Evolutionary conservation across 2,329 filamentous ascomycete genomes (phyloP).

Genomic region (Epichloe aotearoae): DNA sequence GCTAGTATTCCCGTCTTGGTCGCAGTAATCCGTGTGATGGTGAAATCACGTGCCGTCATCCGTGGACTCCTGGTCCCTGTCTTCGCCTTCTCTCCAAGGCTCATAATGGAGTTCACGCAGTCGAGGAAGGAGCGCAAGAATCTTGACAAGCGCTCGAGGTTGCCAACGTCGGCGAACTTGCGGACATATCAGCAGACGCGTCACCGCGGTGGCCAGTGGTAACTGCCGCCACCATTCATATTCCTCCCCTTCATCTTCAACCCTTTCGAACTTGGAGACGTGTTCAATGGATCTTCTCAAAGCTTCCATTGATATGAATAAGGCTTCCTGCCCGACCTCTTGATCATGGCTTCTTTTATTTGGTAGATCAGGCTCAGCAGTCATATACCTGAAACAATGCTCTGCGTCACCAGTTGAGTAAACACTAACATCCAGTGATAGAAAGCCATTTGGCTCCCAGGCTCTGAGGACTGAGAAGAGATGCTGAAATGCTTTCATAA

Average conservation of each 20-base stretch:
- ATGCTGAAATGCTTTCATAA: slow-evolving; percentile 16
- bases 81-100: slow-evolving; percentile 7
- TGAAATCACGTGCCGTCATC: slow-evolving; percentile 15
- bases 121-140: slow-evolving; percentile 21
- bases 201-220: slow-evolving; percentile 20
- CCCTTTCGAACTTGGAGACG: too few species aligned
- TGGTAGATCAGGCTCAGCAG: slow-evolving; percentile 12
- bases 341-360: slow-evolving; percentile 12
- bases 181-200: slow-evolving; percentile 21
- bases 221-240: slow-evolving; percentile 21
- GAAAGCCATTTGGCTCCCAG: slow-evolving; percentile 19
- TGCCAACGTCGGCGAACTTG: slow-evolving; percentile 25
- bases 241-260: background rate
- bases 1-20: background rate
- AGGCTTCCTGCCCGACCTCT: background rate
- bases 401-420: slow-evolving; percentile 23
- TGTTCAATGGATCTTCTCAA: too few species aligned
- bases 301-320: too few species aligned
- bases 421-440: slow-evolving; percentile 24
- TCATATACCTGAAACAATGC: slow-evolving; percentile 23
- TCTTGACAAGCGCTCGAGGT: slow-evolving; percentile 16
- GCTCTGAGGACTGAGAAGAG: slow-evolving; percentile 18
- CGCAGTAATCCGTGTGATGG: slow-evolving; percentile 14
- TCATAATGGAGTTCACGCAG: slow-evolving; percentile 25
- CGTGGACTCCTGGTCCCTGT: slow-evolving; percentile 11